Conservation (phyloP, 257 asterid genomes). For the Nicotiana attenuata region DNA sequence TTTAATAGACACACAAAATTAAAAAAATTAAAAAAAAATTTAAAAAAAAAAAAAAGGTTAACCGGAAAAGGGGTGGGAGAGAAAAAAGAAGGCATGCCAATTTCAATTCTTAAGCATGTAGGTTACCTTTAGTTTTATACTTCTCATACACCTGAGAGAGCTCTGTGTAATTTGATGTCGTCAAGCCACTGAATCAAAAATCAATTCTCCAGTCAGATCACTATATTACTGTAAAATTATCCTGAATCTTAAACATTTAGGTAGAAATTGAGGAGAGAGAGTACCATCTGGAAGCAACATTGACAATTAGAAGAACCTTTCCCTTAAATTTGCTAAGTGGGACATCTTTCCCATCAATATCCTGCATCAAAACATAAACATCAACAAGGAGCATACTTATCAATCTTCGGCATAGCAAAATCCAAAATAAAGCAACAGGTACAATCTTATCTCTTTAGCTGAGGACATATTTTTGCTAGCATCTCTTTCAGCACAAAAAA, state of each 20-base stretch:
- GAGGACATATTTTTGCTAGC: neutral
- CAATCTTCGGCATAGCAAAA: neutral
- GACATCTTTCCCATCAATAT: conserved; percentile 75
- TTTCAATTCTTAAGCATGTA: neutral
- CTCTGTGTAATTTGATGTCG: conserved; percentile 81
- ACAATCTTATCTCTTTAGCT: neutral
- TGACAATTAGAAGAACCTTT: conserved; percentile 69
- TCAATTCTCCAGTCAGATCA: conserved; percentile 26
- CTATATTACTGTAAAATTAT: neutral
- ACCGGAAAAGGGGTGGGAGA: no score
- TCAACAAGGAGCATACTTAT: neutral
- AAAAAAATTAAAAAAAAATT: no score
- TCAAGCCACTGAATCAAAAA: conserved; percentile 72
- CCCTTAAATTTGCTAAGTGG: conserved; percentile 78
- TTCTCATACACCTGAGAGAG: conserved; percentile 70
- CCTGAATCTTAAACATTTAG: neutral
- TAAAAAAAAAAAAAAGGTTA: no score
- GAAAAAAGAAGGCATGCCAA: no score
- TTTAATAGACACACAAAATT: no score
- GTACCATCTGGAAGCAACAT: conserved; percentile 96
- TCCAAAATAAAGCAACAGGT: neutral
- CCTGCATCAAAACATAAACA: conserved; percentile 39
- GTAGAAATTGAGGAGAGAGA: conserved; percentile 1
- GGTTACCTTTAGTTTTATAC: conserved; percentile 84
- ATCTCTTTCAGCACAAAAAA: neutral